Conservation (phyloP, 2,329 filamentous ascomycete species). For the Scorias spongiosa region DNA sequence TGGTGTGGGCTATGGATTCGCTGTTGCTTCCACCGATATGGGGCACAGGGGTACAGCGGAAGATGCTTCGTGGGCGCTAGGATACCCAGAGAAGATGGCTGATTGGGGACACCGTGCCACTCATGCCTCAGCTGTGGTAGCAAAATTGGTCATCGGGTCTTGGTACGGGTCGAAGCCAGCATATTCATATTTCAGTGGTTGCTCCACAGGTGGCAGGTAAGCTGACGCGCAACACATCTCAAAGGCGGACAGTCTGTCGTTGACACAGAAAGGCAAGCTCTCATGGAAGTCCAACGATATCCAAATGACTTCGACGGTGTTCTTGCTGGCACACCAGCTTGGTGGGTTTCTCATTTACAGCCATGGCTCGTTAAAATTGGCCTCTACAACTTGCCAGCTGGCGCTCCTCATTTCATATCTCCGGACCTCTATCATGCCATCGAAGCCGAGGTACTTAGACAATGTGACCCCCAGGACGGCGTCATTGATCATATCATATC, state of each 20-base stretch:
- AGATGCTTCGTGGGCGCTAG: slow-evolving; percentile 24
- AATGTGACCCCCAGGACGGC: slow-evolving; percentile 38
- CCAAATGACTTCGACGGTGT: slow-evolving; percentile 44
- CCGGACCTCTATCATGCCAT: slow-evolving; percentile 30
- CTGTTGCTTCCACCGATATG: slow-evolving; percentile 30
- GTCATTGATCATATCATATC: slow-evolving; percentile 36
- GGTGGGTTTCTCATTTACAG: slow-evolving; percentile 36
- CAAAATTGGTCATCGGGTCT: slow-evolving; percentile 31
- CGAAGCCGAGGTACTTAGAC: slow-evolving; percentile 28
- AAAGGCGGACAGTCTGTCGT: neutral
- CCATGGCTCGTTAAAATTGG: slow-evolving; percentile 30
- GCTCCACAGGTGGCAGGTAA: slow-evolving; percentile 38
- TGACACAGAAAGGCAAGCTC: slow-evolving; percentile 31
- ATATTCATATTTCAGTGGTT: slow-evolving; percentile 42
- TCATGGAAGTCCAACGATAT: slow-evolving; percentile 38
- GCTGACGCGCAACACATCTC: neutral
- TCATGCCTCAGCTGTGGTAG: slow-evolving; percentile 35
- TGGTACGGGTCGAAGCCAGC: slow-evolving; percentile 32
- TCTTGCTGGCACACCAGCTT: slow-evolving; percentile 36
- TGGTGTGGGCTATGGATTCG: slow-evolving; percentile 26
- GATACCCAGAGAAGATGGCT: slow-evolving; percentile 21
- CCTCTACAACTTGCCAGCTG: slow-evolving; percentile 33
- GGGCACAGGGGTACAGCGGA: slow-evolving; percentile 26
- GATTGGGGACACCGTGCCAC: slow-evolving; percentile 27
- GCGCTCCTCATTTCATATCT: slow-evolving; percentile 30